Evolutionary conservation across 2,329 filamentous ascomycete species (phyloP).

Genomic region (Ambrosiella xylebori): DNA sequence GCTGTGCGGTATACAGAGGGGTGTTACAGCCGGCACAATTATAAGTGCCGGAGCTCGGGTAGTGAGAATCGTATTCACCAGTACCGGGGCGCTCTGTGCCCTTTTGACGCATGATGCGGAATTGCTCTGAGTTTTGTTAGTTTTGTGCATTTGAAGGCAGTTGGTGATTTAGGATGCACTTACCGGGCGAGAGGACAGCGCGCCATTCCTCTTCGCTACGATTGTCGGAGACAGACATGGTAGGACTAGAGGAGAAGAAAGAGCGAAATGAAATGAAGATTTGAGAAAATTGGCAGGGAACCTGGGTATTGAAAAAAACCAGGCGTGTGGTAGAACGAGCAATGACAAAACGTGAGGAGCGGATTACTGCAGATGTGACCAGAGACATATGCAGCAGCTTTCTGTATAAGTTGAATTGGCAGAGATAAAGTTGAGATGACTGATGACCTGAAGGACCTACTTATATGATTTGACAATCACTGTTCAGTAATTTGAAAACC

Average conservation of each 20-base stretch:
- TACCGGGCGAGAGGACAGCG: conserved; percentile 52
- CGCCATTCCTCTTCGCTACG: conserved; percentile 76
- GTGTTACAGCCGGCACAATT: conserved; percentile 71
- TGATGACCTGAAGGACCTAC: background rate
- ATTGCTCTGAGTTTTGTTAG: conserved; percentile 56
- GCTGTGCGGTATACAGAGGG: conserved; percentile 78
- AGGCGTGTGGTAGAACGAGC: background rate
- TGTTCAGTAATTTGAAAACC: background rate
- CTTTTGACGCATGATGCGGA: conserved; percentile 79
- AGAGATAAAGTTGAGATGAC: background rate
- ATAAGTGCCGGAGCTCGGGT: conserved; percentile 60
- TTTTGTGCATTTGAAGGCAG: background rate
- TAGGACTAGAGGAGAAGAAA: conserved; percentile 36
- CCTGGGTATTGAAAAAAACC: background rate
- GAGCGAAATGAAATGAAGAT: conserved; percentile 63
- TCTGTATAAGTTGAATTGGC: background rate
- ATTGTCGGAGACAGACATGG: conserved; percentile 64
- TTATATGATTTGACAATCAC: background rate
- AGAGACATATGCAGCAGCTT: background rate
- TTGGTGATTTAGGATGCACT: conserved; percentile 10
- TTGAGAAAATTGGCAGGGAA: background rate
- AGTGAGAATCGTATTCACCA: conserved; percentile 78
- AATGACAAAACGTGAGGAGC: background rate
- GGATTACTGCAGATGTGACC: background rate
- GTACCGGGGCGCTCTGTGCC: conserved; percentile 71